Evolutionary conservation across 2,329 filamentous ascomycete species (phyloP), one percentile per base, ranked within the genome.

Genomic region (Arthroderma sp.): DNA sequence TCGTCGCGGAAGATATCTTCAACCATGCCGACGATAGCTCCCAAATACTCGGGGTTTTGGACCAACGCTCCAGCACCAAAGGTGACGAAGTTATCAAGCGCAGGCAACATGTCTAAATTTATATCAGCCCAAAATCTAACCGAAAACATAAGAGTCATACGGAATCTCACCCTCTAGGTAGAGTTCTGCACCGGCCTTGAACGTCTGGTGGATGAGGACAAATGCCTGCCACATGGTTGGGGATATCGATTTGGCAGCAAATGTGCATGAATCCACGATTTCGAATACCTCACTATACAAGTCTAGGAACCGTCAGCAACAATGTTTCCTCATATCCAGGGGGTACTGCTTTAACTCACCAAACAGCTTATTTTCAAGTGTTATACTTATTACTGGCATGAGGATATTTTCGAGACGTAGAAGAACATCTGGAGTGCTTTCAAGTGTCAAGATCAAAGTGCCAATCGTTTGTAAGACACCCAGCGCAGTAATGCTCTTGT

Each of bases 211-310:
- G 51, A 98, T 93, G 38, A 96, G 75, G 68, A 94, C 88, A 62
- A 98, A 98, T 2, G 91, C 89, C 65, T 89, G 82, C 91, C 91
- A 98, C 91, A 98, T 98, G 36, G 86, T 94, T 6, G 83, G 79
- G 1, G 91, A 95, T 54, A 98, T 96, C 47, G 78, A 77, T 72
- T 96, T 98, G 50, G 91, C 89, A 7, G 91, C 86, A 62, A 96
- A 98, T 5, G 91, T 98, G 72, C 91, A 98, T 72, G 87, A 95
- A 64, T 98, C 91, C 55, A 98, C 94, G 56, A 98, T 98, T 67
- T 98, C 91, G 55, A 98, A 98, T 4, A 96, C 80, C 62, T 98
- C 91, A 61, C 96, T 98, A 66, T 95, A 98, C 22, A 98, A 70
- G 64, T 98, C 83, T 83, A 50, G 36, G 31, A 36, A 44, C 31